Evolutionary conservation across 2,329 filamentous ascomycete genomes (phyloP).

Genomic region (Periconia digitata): DNA sequence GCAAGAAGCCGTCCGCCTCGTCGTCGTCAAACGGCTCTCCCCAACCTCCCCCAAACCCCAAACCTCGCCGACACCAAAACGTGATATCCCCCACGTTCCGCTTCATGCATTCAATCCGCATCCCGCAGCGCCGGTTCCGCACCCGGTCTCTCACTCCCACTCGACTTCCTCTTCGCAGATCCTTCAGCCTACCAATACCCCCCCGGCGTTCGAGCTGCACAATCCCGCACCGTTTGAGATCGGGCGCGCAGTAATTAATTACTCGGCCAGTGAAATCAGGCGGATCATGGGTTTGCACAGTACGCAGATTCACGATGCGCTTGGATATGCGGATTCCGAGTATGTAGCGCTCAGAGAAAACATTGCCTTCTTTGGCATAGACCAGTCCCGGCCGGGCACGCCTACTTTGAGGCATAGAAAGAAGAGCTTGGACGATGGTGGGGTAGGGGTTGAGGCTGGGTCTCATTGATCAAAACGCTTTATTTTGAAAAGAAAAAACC

Average conservation of each 20-base stretch:
- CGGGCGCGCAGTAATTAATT: conserved; percentile 88
- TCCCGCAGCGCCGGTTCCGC: conserved; percentile 3
- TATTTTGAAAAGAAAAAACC: background rate
- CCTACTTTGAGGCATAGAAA: conserved; percentile 26
- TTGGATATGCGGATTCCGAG: conserved; percentile 93
- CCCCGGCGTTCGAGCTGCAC: conserved; percentile 31
- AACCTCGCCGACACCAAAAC: conserved; percentile 21
- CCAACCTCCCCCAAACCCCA: conserved; percentile 12
- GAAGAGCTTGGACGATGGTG: background rate
- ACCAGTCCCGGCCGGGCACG: conserved; percentile 42
- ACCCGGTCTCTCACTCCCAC: background rate
- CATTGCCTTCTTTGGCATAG: conserved; percentile 68
- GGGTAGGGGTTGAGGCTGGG: background rate
- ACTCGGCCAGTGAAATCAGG: conserved; percentile 79
- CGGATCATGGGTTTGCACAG: conserved; percentile 84
- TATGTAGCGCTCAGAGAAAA: conserved; percentile 90
- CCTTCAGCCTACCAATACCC: conserved; percentile 3
- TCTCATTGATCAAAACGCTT: background rate
- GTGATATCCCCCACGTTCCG: conserved; percentile 15
- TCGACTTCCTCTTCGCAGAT: conserved; percentile 18
- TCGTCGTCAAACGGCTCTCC: conserved; percentile 69
- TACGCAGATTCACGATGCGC: conserved; percentile 72
- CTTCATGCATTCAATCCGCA: conserved; percentile 11
- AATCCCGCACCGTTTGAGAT: conserved; percentile 64
- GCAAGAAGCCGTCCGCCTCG: conserved; percentile 86